Evolutionary conservation across 495 filamentous ascomycete species (phyloP).

Genomic region (Daldinia vernicosa): DNA sequence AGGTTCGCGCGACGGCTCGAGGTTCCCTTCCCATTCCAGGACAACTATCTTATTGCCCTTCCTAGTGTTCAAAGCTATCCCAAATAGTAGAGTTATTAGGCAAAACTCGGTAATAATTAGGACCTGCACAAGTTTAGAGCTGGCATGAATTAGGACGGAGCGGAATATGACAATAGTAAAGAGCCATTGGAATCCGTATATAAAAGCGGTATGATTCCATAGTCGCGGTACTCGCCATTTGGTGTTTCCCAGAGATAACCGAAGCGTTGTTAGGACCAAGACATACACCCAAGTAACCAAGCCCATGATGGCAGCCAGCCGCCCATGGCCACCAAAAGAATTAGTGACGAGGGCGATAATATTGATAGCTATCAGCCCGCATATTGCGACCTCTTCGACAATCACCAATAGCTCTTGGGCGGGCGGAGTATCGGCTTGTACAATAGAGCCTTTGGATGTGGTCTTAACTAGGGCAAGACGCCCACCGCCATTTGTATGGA

Average conservation of each 20-base stretch:
- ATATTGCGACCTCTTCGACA: constrained; percentile 77
- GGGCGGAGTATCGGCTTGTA: constrained; percentile 79
- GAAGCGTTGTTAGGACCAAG: constrained; percentile 73
- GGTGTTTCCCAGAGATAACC: constrained; percentile 75
- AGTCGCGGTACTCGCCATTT: constrained; percentile 73
- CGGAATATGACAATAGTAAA: constrained; percentile 80
- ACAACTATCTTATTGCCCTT: constrained; percentile 91
- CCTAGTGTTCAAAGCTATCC: constrained; percentile 80
- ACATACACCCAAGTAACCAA: constrained; percentile 84
- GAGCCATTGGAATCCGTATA: constrained; percentile 89
- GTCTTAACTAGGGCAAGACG: constrained; percentile 69
- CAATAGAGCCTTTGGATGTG: constrained; percentile 67
- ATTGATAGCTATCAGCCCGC: constrained; percentile 74
- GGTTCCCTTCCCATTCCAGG: constrained; percentile 83
- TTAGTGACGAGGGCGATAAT: constrained; percentile 63
- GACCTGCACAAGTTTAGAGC: constrained; percentile 64
- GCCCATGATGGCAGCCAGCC: constrained; percentile 69
- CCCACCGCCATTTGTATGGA: constrained; percentile 51
- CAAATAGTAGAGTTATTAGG: constrained; percentile 74
- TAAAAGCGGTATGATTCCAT: constrained; percentile 90
- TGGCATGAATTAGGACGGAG: constrained; percentile 82
- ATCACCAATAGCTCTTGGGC: constrained; percentile 74
- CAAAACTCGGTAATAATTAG: constrained; percentile 76
- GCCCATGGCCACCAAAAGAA: constrained; percentile 44
- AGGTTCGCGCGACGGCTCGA: constrained; percentile 86